Conservation (phyloP, 2,329 filamentous ascomycete species). For the Esteya vermicola region DNA sequence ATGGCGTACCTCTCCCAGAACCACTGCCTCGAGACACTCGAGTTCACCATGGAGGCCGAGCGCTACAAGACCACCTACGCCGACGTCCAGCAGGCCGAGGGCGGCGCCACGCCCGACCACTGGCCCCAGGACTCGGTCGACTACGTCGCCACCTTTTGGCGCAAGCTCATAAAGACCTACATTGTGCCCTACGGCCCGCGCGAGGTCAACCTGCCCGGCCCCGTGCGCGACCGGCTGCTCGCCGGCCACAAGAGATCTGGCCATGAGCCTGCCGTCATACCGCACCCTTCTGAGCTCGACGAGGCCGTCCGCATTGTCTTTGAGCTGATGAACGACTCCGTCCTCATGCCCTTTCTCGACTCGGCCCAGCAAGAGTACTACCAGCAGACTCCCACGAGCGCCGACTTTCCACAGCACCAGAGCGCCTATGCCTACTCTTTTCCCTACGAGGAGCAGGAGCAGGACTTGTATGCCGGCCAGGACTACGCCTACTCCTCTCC, state of each 20-base stretch:
- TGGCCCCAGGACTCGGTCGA: slow-evolving; percentile 33
- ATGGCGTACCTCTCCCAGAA: slow-evolving; percentile 96
- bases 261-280: slow-evolving; percentile 46
- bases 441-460: too few species aligned
- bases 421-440: too few species aligned
- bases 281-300: slow-evolving; percentile 61
- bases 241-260: too few species aligned
- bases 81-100: slow-evolving; percentile 27
- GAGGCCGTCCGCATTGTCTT: slow-evolving; percentile 78
- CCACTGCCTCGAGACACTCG: slow-evolving; percentile 88
- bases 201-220: slow-evolving; percentile 80
- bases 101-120: slow-evolving; percentile 11
- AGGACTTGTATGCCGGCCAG: too few species aligned
- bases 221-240: slow-evolving; percentile 71
- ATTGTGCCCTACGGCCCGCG: slow-evolving; percentile 72
- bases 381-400: neutral
- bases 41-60: slow-evolving; percentile 90
- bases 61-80: slow-evolving; percentile 55
- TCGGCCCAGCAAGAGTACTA: slow-evolving; percentile 17
- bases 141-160: slow-evolving; percentile 71
- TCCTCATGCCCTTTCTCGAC: slow-evolving; percentile 83
- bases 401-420: neutral
- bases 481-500: too few species aligned
- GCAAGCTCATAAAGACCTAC: slow-evolving; percentile 77
- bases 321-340: slow-evolving; percentile 95